Evolutionary conservation across 306 rosid species (phyloP).

Genomic region (Quercus alba): DNA sequence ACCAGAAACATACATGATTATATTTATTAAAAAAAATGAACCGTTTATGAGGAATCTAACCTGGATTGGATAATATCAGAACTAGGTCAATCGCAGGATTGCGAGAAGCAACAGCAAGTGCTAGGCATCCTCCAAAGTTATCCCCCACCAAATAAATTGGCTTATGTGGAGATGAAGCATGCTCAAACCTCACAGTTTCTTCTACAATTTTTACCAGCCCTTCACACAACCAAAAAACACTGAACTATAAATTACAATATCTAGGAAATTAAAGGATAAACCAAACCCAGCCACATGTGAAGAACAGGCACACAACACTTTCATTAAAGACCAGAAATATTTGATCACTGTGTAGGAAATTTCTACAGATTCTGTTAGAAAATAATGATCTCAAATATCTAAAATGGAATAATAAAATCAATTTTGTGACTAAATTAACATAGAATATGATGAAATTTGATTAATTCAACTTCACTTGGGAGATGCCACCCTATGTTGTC

Average conservation of each 20-base stretch:
- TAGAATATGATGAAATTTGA: background rate
- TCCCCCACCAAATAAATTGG: conserved; percentile 96
- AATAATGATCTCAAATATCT: background rate
- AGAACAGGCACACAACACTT: background rate
- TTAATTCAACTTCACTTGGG: background rate
- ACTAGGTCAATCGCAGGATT: conserved; percentile 81
- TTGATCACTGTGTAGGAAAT: background rate
- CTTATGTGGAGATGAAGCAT: conserved; percentile 66
- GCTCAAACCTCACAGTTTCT: conserved; percentile 67
- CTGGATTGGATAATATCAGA: conserved; percentile 73
- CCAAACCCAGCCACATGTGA: background rate
- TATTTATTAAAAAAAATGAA: conserved; percentile 9
- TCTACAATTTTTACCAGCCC: conserved; percentile 86
- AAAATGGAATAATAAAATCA: background rate
- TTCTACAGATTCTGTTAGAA: background rate
- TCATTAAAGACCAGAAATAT: background rate
- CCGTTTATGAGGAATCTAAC: conserved; percentile 29
- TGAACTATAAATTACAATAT: conserved; percentile 4
- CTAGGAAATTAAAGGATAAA: background rate
- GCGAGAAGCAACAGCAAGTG: conserved; percentile 92
- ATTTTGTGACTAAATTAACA: background rate
- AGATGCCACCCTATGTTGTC: background rate
- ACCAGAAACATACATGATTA: conserved; percentile 11
- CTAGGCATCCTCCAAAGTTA: conserved; percentile 92
- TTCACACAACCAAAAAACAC: conserved; percentile 26